Base-by-base conservation (phyloP, 176 grass and related monocot genomes). In the Coix lacrymajobi region DNA sequence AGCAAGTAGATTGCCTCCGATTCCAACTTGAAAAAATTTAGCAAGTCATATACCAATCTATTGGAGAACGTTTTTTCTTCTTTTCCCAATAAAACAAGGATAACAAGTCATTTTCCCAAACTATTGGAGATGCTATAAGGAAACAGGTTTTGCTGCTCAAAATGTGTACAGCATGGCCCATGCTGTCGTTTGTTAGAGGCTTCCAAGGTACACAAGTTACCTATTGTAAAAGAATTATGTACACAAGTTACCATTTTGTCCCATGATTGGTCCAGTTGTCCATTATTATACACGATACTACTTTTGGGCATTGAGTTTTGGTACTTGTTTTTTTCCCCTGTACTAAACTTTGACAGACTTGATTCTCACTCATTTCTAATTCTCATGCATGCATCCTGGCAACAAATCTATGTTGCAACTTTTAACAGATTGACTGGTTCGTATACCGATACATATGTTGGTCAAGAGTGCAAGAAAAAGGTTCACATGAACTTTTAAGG, bases 381-480 rank as follows among this genome's bases (percentile, higher is more conserved):
- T 84, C 81, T 85, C 39, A 89, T 89, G 49, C 62, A 69, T 75
- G 76, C 62, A 76, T 69, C 76, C 61, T 75, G 41, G 19, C 30
- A 85, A 89, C 13, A 68, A 67, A 80, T 63, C 34, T 69, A 9
- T 28, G 4, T 38, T 85, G 16, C 76, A 84, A 33, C 39, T 61
- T 63, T 78, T 17, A 67, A 84, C 60, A 49, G 17, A 80, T 80
- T 85, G 38, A 60, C 37, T 62, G 39, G 69, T 69, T 61, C 49
- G 30, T 69, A 61, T 74, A 74, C 69, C 17, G 5, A 68, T 61
- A 49, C 58, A 75, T 43, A 19, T 82, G 31, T 25, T 51, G 41
- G 51, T 62, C 79, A 76, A n/a, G 25, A 46, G n/a, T 71, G 20
- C 29, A 56, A 66, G 75, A 9, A 81, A 40, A 75, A 60, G 44